A percentile compares a stretch with the other conserved stretches of the same genome.
Evolutionary conservation across 345 rosid genomes (phyloP).

Genomic region (Boechera retrofracta): DNA sequence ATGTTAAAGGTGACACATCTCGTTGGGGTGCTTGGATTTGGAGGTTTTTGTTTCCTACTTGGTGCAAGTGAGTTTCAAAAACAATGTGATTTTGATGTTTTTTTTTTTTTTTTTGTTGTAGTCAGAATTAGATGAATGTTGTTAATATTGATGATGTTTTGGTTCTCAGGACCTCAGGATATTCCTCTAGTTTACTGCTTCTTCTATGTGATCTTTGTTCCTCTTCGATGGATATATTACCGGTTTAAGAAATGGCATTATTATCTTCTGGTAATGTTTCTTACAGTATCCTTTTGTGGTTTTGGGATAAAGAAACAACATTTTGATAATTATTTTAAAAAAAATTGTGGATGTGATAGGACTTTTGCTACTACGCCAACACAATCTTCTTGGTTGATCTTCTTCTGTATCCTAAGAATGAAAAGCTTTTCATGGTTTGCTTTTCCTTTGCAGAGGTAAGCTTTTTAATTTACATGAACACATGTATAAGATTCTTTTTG

Average conservation of each 20-base stretch:
- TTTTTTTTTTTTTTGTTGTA: neutral
- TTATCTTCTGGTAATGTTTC: slow-evolving; percentile 81
- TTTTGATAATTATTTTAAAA: neutral
- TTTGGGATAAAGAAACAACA: neutral
- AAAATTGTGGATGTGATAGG: slow-evolving; percentile 52
- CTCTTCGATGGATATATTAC: slow-evolving; percentile 96
- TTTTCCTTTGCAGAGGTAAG: slow-evolving; percentile 95
- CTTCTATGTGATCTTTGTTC: slow-evolving; percentile 82
- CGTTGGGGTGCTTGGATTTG: slow-evolving; percentile 89
- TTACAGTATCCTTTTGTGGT: neutral
- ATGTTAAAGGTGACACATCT: slow-evolving; percentile 79
- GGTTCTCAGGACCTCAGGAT: slow-evolving; percentile 81
- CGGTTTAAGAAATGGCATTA: slow-evolving; percentile 98
- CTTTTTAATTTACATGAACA: slow-evolving; percentile 6
- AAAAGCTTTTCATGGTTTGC: slow-evolving; percentile 97
- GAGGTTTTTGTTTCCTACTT: slow-evolving; percentile 87
- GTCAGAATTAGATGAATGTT: slow-evolving; percentile 3
- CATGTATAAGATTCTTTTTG: slow-evolving; percentile 1
- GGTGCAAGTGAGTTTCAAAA: slow-evolving; percentile 78
- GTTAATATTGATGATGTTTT: slow-evolving; percentile 9
- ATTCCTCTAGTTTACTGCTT: slow-evolving; percentile 83
- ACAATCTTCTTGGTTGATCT: slow-evolving; percentile 91
- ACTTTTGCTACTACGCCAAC: slow-evolving; percentile 97
- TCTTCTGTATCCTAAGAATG: slow-evolving; percentile 78
- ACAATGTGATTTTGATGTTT: neutral